These are phyloP conservation scores for Vishniacozyma victoriae DNA, from an alignment of 768 basidiomycete species.

Conservation along the genomic window DNA sequence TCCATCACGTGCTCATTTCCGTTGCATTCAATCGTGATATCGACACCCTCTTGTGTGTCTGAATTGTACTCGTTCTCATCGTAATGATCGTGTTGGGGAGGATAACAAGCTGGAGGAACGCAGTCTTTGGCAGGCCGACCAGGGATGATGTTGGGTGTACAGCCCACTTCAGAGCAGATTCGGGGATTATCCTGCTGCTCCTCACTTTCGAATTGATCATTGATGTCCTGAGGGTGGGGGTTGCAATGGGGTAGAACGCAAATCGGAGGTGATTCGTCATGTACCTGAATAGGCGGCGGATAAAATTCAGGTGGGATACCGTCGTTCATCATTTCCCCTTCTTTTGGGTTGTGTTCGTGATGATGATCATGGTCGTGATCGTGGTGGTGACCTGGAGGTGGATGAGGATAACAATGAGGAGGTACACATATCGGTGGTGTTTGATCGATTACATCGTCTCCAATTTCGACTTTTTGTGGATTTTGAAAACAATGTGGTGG, in stretches of 20 bases:
- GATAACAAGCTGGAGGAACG: no score
- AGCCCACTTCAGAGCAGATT: background rate
- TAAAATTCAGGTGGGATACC: slow-evolving; percentile 21
- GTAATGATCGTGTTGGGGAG: no score
- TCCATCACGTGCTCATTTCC: no score
- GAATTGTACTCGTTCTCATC: no score
- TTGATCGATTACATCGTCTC: background rate
- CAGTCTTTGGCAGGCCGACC: no score
- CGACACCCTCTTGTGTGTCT: no score
- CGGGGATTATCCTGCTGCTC: slow-evolving; percentile 26
- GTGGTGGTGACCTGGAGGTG: background rate
- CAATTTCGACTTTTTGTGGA: background rate
- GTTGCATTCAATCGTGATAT: no score
- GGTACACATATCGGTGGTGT: background rate
- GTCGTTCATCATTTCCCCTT: background rate
- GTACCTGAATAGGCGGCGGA: slow-evolving; percentile 22
- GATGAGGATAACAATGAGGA: background rate
- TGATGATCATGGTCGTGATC: background rate
- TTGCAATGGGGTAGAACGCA: slow-evolving; percentile 18
- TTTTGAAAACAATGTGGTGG: no score
- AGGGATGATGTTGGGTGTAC: no score
- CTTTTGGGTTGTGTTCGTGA: slow-evolving; percentile 1
- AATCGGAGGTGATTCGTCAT: slow-evolving; percentile 20
- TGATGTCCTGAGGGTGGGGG: slow-evolving; percentile 17
- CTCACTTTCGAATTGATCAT: slow-evolving; percentile 12